Evolutionary conservation across 2,329 filamentous ascomycete genomes (phyloP).

Genomic region (Fusarium torreyae): DNA sequence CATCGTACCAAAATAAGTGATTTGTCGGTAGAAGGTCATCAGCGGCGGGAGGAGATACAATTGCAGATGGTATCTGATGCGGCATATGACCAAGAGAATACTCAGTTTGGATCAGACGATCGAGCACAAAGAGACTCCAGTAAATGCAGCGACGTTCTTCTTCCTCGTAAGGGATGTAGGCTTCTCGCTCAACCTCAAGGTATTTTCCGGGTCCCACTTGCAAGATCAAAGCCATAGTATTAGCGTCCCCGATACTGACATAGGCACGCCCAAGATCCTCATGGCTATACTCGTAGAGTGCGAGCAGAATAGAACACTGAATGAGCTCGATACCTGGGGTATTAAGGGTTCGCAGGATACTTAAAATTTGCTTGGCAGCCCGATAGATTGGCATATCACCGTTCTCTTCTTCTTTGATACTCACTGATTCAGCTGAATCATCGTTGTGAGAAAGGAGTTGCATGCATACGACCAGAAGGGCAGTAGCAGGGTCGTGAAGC

Average conservation of each 20-base stretch:
- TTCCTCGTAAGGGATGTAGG: conserved; percentile 50
- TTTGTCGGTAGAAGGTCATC: conserved; percentile 55
- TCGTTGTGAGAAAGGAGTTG: conserved; percentile 56
- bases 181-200: conserved; percentile 48
- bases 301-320: conserved; percentile 58
- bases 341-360: conserved; percentile 53
- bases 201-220: conserved; percentile 56
- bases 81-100: conserved; percentile 51
- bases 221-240: conserved; percentile 54
- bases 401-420: conserved; percentile 52
- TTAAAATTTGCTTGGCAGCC: conserved; percentile 57
- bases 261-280: conserved; percentile 60
- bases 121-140: conserved; percentile 61
- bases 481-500: conserved; percentile 50
- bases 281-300: conserved; percentile 62
- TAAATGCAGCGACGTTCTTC: conserved; percentile 59
- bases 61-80: conserved; percentile 54
- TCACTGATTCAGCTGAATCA: conserved; percentile 53
- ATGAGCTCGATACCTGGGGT: conserved; percentile 58
- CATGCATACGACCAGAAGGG: conserved; percentile 60
- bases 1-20: conserved; percentile 51
- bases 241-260: conserved; percentile 59
- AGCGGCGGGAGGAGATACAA: conserved; percentile 35
- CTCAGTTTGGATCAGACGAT: conserved; percentile 56
- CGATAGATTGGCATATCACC: conserved; percentile 56